Conservation (phyloP, 768 basidiomycete species). For the Serendipita vermifera region DNA sequence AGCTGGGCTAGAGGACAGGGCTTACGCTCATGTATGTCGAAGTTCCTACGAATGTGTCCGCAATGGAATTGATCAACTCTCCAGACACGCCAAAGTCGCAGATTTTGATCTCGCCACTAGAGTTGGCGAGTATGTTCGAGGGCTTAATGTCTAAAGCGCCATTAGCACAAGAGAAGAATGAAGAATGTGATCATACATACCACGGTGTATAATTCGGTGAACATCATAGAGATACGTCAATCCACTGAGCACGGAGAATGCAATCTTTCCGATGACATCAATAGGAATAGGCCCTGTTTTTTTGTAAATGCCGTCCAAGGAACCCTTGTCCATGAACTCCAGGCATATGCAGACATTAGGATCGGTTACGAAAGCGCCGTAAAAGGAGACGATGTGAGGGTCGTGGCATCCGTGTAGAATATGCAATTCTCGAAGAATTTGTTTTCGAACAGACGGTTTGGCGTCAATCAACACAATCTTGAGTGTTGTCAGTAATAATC, state of each 20-base stretch:
- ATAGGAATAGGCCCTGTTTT: constrained; percentile 88
- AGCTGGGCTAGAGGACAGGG: constrained; percentile 13
- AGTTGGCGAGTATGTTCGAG: constrained; percentile 93
- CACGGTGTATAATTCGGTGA: constrained; percentile 96
- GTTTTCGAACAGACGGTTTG: constrained; percentile 90
- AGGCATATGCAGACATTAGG: constrained; percentile 99
- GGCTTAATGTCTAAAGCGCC: constrained; percentile 84
- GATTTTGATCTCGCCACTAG: constrained; percentile 91
- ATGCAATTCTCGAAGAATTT: constrained; percentile 93
- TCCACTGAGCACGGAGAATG: constrained; percentile 88
- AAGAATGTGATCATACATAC: constrained; percentile 34
- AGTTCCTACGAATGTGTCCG: constrained; percentile 97
- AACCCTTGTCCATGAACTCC: constrained; percentile 92
- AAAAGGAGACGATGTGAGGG: constrained; percentile 90
- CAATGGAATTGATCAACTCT: constrained; percentile 96
- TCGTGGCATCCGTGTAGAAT: constrained; percentile 98
- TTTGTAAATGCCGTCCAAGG: constrained; percentile 91
- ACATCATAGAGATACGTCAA: constrained; percentile 95
- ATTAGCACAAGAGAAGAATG: not conserved
- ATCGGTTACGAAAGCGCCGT: constrained; percentile 90
- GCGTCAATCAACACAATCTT: constrained; percentile 94
- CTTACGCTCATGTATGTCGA: constrained; percentile 98
- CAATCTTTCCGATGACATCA: constrained; percentile 83
- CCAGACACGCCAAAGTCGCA: constrained; percentile 99
- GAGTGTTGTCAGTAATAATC: not conserved